phyloP scores from a whole-genome alignment of 2,329 filamentous ascomycete genomes.

The Pseudomassariella vexata region DNA sequence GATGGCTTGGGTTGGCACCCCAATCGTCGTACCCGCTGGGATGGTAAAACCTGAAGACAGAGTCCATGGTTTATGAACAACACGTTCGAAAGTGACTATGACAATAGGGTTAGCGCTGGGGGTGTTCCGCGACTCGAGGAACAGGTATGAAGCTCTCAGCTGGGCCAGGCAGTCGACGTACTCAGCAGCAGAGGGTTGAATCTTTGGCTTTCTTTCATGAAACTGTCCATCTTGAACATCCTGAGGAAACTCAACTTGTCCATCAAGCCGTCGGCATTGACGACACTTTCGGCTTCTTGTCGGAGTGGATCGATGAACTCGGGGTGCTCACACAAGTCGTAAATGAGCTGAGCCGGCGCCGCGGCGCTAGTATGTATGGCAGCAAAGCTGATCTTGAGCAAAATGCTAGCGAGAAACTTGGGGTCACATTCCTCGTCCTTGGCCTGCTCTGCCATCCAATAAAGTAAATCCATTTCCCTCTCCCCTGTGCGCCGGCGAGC shows the following conservation, averaged over 20 bases:
- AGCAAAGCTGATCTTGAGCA: slow-evolving; percentile 14
- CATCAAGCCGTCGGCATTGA: slow-evolving; percentile 11
- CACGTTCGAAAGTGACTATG: background rate
- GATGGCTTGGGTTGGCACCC: slow-evolving; percentile 5
- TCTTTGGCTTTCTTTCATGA: slow-evolving; percentile 19
- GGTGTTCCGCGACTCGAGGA: too few species aligned
- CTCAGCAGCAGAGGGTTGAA: slow-evolving; percentile 14
- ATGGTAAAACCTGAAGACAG: too few species aligned
- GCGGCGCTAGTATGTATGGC: slow-evolving; percentile 19
- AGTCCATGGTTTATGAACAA: slow-evolving; percentile 5
- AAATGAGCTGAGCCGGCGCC: slow-evolving; percentile 12
- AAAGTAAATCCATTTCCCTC: slow-evolving; percentile 16
- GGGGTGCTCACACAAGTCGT: slow-evolving; percentile 14
- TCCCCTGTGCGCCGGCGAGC: too few species aligned
- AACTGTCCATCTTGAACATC: slow-evolving; percentile 18
- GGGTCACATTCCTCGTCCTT: slow-evolving; percentile 7
- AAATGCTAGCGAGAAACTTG: slow-evolving; percentile 5
- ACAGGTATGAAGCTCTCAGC: too few species aligned
- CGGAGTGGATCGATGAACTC: slow-evolving; percentile 15
- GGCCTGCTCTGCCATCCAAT: slow-evolving; percentile 11
- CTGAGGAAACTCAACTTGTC: slow-evolving; percentile 17
- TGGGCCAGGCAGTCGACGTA: slow-evolving; percentile 5
- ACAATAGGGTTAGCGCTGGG: too few species aligned
- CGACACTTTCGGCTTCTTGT: slow-evolving; percentile 14
- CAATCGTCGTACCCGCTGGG: slow-evolving; percentile 12